phyloP scores from a whole-genome alignment of 768 basidiomycete genomes.

The Polyporus arcularius region DNA sequence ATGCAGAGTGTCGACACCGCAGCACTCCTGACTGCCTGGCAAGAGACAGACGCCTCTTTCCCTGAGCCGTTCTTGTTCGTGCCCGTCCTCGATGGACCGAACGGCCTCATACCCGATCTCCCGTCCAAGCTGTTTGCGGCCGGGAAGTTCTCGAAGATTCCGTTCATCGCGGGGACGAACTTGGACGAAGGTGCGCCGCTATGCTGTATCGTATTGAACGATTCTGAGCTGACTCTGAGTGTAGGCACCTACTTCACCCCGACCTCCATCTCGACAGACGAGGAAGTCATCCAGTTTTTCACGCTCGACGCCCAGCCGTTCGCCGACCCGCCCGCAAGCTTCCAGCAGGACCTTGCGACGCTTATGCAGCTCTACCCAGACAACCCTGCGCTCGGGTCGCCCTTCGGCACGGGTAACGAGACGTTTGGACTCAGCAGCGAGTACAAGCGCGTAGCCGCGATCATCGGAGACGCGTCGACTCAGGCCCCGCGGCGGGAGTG shows the following conservation, averaged over 20 bases:
- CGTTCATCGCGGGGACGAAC: too few relatives aligned
- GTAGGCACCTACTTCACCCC: slow-evolving; percentile 40
- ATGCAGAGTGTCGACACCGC: slow-evolving; percentile 21
- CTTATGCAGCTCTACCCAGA: slow-evolving; percentile 44
- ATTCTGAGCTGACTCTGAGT: not conserved
- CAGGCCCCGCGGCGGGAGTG: slow-evolving; percentile 40
- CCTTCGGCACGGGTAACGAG: slow-evolving; percentile 46
- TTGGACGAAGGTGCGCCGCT: too few relatives aligned
- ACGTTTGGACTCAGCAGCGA: slow-evolving; percentile 42
- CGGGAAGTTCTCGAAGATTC: too few relatives aligned
- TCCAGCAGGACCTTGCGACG: slow-evolving; percentile 7
- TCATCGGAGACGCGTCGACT: slow-evolving; percentile 45
- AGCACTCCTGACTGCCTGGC: slow-evolving; percentile 15
- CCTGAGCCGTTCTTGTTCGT: slow-evolving; percentile 35
- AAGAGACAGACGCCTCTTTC: slow-evolving; percentile 24
- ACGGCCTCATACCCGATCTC: too few relatives aligned
- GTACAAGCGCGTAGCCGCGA: slow-evolving; percentile 40
- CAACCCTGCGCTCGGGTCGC: slow-evolving; percentile 43
- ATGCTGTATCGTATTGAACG: too few relatives aligned
- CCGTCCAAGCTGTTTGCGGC: too few relatives aligned
- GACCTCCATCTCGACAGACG: slow-evolving; percentile 16
- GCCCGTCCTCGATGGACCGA: slow-evolving; percentile 40
- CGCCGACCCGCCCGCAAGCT: too few relatives aligned
- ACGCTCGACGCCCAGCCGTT: not conserved
- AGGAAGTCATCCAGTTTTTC: slow-evolving; percentile 3